Evolutionary conservation across 306 rosid species (phyloP), one percentile per base, ranked within the genome.

Genomic region (Dalbergia cultrata): DNA sequence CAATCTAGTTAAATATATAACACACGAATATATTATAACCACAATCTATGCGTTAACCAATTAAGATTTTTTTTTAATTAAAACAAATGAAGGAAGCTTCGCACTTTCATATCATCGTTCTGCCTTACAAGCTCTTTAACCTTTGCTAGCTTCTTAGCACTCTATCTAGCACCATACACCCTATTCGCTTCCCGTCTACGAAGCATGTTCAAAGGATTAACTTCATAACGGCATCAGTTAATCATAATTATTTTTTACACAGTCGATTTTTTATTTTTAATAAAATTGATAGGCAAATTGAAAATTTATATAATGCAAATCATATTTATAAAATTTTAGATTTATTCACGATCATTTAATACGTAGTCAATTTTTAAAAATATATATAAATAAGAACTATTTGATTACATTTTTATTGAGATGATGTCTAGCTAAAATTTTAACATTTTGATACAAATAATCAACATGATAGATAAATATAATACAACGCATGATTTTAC

Each of bases 121-220:
- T 54, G 11, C 18, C 0, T 43, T 4, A 6, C 5, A 54, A 39
- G 44, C 17, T 54, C 1, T 6, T 21, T 10, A 4, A 26, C 1
- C 47, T 0, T 41, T 0, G 45, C 67, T 54, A 1, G 31, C 75
- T 77, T 77, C 9, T 44, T 13, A 10, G 14, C 56, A 1, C 68
- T 47, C 26, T 65, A 22, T 77, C 44, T 66, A 0, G 81, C 81
- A 9, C 66, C 4, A 77, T 77, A 53, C 9, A 77, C 39, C 21
- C 80, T 76, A 14, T 64, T 76, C 0, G 80, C 80, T 26, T 47
- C 52, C 72, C 33, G 17, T 33, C 80, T 66, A 3, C 45, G n/a
- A 16, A 70, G 16, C 43, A 45, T 21, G 57, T 13, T 50, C 19
- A 50, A 5, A 50, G 14, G 57, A 50, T 16, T 10, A 47, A 9